These are phyloP conservation scores for Aspergillus fumigatus DNA, from an alignment of 2,329 filamentous ascomycete genomes.

Conservation along the genomic window DNA sequence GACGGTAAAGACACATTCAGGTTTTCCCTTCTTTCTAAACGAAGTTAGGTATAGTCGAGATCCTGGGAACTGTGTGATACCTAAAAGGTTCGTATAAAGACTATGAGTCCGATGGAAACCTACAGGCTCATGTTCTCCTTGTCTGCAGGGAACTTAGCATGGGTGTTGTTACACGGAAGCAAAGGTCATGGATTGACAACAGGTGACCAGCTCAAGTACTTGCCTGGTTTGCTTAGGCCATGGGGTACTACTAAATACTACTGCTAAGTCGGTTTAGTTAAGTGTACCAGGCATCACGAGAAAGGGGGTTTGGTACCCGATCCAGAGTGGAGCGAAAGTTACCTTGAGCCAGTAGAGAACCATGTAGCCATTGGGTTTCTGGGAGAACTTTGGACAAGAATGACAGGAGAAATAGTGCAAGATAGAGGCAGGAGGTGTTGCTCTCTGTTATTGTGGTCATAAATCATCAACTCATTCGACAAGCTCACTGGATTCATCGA, in stretches of 20 bases:
- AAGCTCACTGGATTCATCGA: background rate
- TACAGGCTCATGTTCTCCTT: background rate
- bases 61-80: background rate
- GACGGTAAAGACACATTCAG: background rate
- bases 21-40: background rate
- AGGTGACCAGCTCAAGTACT: background rate
- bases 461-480: background rate
- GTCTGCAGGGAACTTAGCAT: background rate
- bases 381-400: background rate
- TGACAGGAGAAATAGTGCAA: background rate
- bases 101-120: background rate
- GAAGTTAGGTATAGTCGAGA: background rate
- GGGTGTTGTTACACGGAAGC: background rate
- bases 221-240: background rate
- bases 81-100: background rate
- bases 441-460: background rate
- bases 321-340: conserved; percentile 1
- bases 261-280: background rate
- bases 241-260: background rate
- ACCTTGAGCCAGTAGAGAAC: background rate
- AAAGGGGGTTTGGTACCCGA: conserved; percentile 5
- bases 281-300: background rate
- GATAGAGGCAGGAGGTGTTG: background rate
- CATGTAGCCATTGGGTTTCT: background rate
- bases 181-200: background rate